Evolutionary conservation across 805 yeast species (phyloP).

Genomic region (Candida xyloterini): DNA sequence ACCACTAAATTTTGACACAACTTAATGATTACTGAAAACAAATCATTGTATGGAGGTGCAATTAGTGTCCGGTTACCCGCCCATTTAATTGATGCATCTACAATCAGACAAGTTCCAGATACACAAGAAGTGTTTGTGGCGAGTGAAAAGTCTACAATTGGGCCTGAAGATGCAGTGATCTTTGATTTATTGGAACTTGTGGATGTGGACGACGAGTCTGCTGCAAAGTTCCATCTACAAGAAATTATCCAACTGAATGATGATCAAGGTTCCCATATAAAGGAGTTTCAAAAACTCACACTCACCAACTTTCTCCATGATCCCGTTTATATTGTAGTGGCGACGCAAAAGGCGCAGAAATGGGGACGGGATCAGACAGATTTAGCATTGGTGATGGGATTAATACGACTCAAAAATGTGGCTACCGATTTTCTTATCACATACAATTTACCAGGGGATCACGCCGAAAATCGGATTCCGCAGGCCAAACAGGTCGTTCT

Average conservation of each 20-base stretch:
- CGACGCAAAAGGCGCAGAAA: slow-evolving; percentile 45
- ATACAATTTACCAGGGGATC: slow-evolving; percentile 53
- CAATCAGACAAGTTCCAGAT: slow-evolving; percentile 82
- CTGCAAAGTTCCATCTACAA: slow-evolving; percentile 50
- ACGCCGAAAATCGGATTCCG: slow-evolving; percentile 32
- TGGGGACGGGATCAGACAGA: slow-evolving; percentile 44
- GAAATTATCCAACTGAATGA: slow-evolving; percentile 51
- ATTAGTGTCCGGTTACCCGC: slow-evolving; percentile 56
- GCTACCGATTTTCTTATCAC: slow-evolving; percentile 62
- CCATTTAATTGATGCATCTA: slow-evolving; percentile 71
- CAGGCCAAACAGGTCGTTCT: slow-evolving; percentile 26
- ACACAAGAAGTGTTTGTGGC: slow-evolving; percentile 84
- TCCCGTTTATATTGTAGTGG: slow-evolving; percentile 34
- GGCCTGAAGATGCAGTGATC: slow-evolving; percentile 54
- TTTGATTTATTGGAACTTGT: slow-evolving; percentile 61
- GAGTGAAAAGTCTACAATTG: slow-evolving; percentile 25
- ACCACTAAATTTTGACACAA: too few relatives aligned
- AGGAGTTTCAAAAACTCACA: slow-evolving; percentile 4
- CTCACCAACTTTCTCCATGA: slow-evolving; percentile 18
- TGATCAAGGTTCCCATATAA: slow-evolving; percentile 5
- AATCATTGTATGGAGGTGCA: slow-evolving; percentile 79
- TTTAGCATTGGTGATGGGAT: slow-evolving; percentile 52
- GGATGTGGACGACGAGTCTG: slow-evolving; percentile 31
- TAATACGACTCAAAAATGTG: slow-evolving; percentile 49
- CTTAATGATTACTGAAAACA: not conserved